Base-by-base conservation (phyloP, 2,329 filamentous ascomycete genomes). In the Penicillium sp. region DNA sequence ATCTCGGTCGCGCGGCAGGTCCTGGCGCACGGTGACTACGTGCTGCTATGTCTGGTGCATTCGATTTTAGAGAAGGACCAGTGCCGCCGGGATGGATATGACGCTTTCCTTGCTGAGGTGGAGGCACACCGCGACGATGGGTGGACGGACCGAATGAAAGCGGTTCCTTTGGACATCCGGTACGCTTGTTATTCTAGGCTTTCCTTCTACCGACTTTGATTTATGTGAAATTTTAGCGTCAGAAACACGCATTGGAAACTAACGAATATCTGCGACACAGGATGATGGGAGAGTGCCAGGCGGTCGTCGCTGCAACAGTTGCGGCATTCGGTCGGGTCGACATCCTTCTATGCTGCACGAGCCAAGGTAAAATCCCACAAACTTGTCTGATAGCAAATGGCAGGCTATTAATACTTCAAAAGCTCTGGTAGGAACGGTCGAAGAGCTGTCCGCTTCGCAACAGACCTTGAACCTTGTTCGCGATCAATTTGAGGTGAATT, bases 401-500 rank as follows among this genome's bases (percentile, higher is more conserved):
- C 13, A 19, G 26, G 31, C 30, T 33, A 45, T 53, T 36, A 57
- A 25, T 14, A 21, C 2, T 19, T 36, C 15, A 18, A 27, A 43
- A 89, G 87, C 88, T 48, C 80, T 96, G 20, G 81, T 97, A 21
- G 93, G 91, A 27, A 86, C 88, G 0, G 85, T 97, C 6, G 93
- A 97, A 67, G 93, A 98, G 65, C 74, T 96, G 17, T 83, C 84
- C 1, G 84, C 86, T 19, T 83, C 77, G 16, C 76, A 77, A 4
- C 78, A 81, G 29, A 89, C 87, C 1, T 78, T 84, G 53, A 88
- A 84, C 43, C 77, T 96, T 13, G 84, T 94, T 23, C 81, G 86
- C 46, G 87, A 94, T 58, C 91, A 96, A 63, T 96, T 97, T 63
- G 91, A 97, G 65, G 83, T 82, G 48, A 88, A 94, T 57, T 97